A percentile compares a stretch with the other conserved stretches of the same genome.
Conservation (phyloP, 176 grass and related monocot genomes). For the Aegilops umbellulata region DNA sequence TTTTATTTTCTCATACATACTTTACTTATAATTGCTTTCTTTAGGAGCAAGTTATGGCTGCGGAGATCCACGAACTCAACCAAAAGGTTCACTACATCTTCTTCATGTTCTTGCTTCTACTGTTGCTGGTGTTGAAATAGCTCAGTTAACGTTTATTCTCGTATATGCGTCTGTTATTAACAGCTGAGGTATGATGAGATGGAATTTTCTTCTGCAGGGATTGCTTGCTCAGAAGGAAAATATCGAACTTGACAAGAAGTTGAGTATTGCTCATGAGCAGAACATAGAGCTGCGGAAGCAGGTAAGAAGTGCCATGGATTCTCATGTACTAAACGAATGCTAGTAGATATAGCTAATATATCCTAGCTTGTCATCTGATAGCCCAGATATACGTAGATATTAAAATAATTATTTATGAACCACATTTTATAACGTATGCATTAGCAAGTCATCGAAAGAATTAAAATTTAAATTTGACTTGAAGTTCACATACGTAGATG, state of each 20-base stretch:
- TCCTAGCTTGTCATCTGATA: too few relatives aligned
- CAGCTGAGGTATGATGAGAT: background rate
- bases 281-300: conserved; percentile 23
- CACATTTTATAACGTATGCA: too few relatives aligned
- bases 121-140: background rate
- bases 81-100: conserved; percentile 28
- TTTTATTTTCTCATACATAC: background rate
- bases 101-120: background rate
- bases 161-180: background rate
- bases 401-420: too few relatives aligned
- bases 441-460: too few relatives aligned
- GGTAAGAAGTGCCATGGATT: background rate
- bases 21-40: background rate
- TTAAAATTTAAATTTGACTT: too few relatives aligned
- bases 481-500: too few relatives aligned
- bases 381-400: too few relatives aligned
- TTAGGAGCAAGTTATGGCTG: conserved; percentile 22
- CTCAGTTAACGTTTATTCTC: background rate
- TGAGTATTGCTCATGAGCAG: conserved; percentile 17
- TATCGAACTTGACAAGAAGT: conserved; percentile 10
- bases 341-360: too few relatives aligned
- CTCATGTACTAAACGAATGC: too few relatives aligned
- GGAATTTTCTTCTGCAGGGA: background rate
- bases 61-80: conserved; percentile 26
- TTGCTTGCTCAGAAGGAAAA: conserved; percentile 25